phyloP scores from a whole-genome alignment of 2,329 filamentous ascomycete genomes.

The Nemania sp. region DNA sequence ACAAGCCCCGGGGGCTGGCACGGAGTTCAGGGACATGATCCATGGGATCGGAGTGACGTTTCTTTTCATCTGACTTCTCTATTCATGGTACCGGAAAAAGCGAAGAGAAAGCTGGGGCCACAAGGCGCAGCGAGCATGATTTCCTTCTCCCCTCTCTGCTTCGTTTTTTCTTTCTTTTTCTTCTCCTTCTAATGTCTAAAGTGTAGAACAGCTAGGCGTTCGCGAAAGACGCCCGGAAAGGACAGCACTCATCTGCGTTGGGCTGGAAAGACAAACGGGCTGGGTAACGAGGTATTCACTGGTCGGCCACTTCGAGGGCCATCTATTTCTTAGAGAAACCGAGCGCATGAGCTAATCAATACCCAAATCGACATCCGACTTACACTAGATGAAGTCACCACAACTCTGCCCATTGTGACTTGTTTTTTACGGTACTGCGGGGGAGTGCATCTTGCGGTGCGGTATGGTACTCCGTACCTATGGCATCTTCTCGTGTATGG shows the following conservation, averaged over 20 bases:
- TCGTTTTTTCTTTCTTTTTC: too few species aligned
- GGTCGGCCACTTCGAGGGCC: conserved; percentile 1
- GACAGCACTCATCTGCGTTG: conserved; percentile 4
- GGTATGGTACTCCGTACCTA: too few species aligned
- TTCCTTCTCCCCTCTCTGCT: conserved; percentile 5
- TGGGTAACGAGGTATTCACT: conserved; percentile 6
- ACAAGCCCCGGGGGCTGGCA: conserved; percentile 21
- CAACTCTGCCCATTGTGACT: too few species aligned
- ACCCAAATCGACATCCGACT: too few species aligned
- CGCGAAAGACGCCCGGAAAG: conserved; percentile 15
- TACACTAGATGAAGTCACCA: too few species aligned
- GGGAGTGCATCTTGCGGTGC: too few species aligned
- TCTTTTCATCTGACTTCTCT: conserved; percentile 16
- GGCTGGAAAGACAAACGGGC: conserved; percentile 1
- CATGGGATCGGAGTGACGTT: conserved; percentile 13
- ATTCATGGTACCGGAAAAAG: conserved; percentile 8
- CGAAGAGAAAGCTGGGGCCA: conserved; percentile 1
- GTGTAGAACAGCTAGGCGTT: conserved; percentile 22
- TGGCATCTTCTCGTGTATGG: too few species aligned
- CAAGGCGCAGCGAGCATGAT: conserved; percentile 11
- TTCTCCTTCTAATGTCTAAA: conserved; percentile 12
- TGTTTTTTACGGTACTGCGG: too few species aligned
- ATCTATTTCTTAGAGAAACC: conserved; percentile 3
- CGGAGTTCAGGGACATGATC: conserved; percentile 22
- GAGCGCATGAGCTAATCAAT: conserved; percentile 4